Percentiles rank a stretch among this genome's conserved stretches.
phyloP scores from a whole-genome alignment of 108 stramenopile genomes.

The Cyclotella choctawhatcheeana region DNA sequence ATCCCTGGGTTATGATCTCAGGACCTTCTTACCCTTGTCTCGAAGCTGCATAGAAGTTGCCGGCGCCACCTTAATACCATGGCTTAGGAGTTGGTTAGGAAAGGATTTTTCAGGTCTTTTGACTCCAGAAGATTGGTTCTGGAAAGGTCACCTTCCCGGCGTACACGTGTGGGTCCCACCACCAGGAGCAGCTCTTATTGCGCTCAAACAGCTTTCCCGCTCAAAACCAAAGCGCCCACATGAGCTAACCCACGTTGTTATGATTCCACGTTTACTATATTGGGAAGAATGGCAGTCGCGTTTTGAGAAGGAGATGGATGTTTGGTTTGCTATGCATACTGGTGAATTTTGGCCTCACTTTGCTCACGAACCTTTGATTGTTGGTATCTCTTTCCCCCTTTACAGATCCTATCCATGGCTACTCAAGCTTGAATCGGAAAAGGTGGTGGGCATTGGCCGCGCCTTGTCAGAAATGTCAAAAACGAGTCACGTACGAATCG shows the following conservation, averaged over 20 bases:
- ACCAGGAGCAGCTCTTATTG: slow-evolving; percentile 13
- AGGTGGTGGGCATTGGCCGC: slow-evolving; percentile 14
- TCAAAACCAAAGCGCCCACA: neutral
- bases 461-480: slow-evolving; percentile 12
- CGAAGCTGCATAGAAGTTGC: neutral
- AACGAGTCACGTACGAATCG: slow-evolving; percentile 22
- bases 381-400: slow-evolving; percentile 38
- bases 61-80: neutral
- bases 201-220: neutral
- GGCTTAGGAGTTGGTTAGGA: slow-evolving; percentile 4
- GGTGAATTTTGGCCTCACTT: slow-evolving; percentile 18
- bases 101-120: neutral
- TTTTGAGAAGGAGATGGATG: slow-evolving; percentile 11
- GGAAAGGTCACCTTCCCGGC: slow-evolving; percentile 2
- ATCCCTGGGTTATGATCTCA: slow-evolving; percentile 7
- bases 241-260: neutral
- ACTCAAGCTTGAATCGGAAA: neutral
- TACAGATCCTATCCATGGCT: neutral
- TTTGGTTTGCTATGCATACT: neutral
- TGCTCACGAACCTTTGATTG: slow-evolving; percentile 33
- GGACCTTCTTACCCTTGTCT: neutral
- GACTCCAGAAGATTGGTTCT: slow-evolving; percentile 8
- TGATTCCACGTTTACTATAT: slow-evolving; percentile 6
- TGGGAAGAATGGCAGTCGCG: slow-evolving; percentile 2
- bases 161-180: slow-evolving; percentile 20